Percentiles rank a stretch among this genome's conserved stretches.
Evolutionary conservation across 495 filamentous ascomycete genomes (phyloP).

Genomic region (Talaromyces nanjingensis): DNA sequence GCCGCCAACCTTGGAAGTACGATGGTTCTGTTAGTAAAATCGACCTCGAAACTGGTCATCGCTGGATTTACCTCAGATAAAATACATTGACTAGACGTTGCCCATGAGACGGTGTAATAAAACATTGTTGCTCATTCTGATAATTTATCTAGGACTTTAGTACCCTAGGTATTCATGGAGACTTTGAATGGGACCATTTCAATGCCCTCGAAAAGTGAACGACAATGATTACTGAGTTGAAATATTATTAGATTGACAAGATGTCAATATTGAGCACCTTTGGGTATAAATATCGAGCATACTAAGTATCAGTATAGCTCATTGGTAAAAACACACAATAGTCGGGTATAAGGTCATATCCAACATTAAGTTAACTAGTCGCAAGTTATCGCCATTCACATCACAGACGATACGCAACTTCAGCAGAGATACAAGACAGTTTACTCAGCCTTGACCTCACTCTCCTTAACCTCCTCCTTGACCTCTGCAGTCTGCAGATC

Average conservation of each 20-base stretch:
- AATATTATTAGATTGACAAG: not conserved
- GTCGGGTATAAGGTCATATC: not conserved
- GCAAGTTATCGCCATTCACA: not conserved
- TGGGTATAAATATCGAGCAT: not conserved
- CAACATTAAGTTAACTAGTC: not conserved
- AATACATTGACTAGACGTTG: no score
- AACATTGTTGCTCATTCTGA: no score
- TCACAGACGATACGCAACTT: not conserved
- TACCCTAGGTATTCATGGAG: no score
- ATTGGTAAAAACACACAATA: not conserved
- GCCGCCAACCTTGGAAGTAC: no score
- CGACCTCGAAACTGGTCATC: no score
- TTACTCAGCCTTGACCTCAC: not conserved
- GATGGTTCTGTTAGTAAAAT: no score
- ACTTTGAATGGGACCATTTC: no score
- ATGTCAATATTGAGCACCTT: not conserved
- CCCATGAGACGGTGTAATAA: no score
- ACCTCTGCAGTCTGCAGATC: slow-evolving; percentile 8
- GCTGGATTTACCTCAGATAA: no score
- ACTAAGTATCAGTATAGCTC: not conserved
- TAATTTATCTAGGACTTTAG: no score
- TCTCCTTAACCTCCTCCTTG: slow-evolving; percentile 10
- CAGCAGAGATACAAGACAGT: not conserved
- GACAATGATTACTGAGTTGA: not conserved
- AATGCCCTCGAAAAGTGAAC: not conserved